These are phyloP conservation scores for Serendipita sp. DNA, from an alignment of 768 basidiomycete species.

Conservation along the genomic window DNA sequence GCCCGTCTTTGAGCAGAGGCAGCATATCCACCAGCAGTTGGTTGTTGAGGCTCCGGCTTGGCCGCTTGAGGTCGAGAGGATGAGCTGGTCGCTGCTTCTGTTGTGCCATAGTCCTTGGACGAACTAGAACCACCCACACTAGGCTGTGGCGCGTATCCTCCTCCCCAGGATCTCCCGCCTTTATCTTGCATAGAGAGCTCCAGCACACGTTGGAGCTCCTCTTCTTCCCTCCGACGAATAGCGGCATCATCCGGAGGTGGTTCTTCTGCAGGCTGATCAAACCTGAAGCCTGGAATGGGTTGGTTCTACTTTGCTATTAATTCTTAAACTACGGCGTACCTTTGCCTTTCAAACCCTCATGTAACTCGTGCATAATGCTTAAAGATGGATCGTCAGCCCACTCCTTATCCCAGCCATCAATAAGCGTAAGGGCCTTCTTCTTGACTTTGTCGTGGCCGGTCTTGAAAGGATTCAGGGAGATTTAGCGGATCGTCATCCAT, in stretches of 20 bases:
- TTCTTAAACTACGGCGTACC: conserved; percentile 31
- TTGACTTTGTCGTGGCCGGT: conserved; percentile 88
- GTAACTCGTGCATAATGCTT: conserved; percentile 84
- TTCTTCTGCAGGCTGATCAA: conserved; percentile 43
- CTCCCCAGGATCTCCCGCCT: conserved; percentile 55
- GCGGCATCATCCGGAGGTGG: conserved; percentile 62
- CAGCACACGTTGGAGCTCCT: conserved; percentile 82
- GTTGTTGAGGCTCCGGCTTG: background rate
- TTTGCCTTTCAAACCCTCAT: conserved; percentile 65
- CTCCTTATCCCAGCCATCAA: conserved; percentile 73
- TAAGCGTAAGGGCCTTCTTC: conserved; percentile 48
- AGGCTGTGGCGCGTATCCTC: conserved; percentile 27
- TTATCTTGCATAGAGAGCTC: conserved; percentile 89
- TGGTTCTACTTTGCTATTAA: conserved; percentile 12
- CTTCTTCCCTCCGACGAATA: conserved; percentile 71
- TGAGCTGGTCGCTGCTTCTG: conserved; percentile 18
- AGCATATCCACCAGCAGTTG: background rate
- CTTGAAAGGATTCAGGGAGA: conserved; percentile 26
- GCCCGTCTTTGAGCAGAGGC: background rate
- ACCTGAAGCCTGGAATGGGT: conserved; percentile 45
- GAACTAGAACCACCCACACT: conserved; percentile 24
- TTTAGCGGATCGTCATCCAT: conserved; percentile 11
- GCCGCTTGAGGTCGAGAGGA: conserved; percentile 6
- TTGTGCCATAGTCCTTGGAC: background rate
- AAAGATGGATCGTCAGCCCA: conserved; percentile 68